Base-by-base conservation (phyloP, 2,329 filamentous ascomycete species). In the Phyllosticta citribraziliensis region DNA sequence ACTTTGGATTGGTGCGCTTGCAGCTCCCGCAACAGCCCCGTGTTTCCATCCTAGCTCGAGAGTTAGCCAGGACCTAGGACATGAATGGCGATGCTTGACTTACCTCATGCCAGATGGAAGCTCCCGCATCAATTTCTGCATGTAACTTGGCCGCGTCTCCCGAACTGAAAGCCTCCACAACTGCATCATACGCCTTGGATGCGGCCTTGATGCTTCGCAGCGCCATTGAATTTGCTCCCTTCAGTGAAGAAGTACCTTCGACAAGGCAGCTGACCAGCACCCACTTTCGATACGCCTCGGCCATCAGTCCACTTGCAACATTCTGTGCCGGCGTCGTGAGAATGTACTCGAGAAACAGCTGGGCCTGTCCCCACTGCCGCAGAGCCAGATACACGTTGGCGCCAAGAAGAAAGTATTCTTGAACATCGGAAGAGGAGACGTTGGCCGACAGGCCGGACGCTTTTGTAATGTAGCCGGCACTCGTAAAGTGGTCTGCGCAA, bases 271-370 rank as follows among this genome's bases (percentile, higher is more conserved):
- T 84, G 10, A 91, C 81, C 17, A 99, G 76, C 9, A 95, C 71
- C 88, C 91, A 97, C 74, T 93, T 95, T 76, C 93, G 95, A 78
- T 96, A 93, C 5, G 90, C 89, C 66, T 96, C 91, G 3, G 88
- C 79, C 88, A 94, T 94, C 57, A 95, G 80, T 70, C 85, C 87
- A 72, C 87, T 93, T 12, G 84, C 79, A 40, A 84, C 80, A 33
- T 80, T 77, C 20, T 85, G 86, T 0, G 80, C 78, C 0, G 91
- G 89, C 62, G 86, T 85, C 2, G 86, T 83, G 40, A 96, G 69
- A 51, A 79, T 72, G 58, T 75, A 72, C 65, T 81, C 78, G 35
- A 81, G 69, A 62, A 79, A 77, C 12, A 77, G 68, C 40, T 72
- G 70, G n/a, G 79, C 77, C 58, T 78, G 73, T 54, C 68, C 70